A percentile compares a stretch with the other conserved stretches of the same genome.
Conservation (phyloP, 2,329 filamentous ascomycete genomes). For the Diatrype stigma region DNA sequence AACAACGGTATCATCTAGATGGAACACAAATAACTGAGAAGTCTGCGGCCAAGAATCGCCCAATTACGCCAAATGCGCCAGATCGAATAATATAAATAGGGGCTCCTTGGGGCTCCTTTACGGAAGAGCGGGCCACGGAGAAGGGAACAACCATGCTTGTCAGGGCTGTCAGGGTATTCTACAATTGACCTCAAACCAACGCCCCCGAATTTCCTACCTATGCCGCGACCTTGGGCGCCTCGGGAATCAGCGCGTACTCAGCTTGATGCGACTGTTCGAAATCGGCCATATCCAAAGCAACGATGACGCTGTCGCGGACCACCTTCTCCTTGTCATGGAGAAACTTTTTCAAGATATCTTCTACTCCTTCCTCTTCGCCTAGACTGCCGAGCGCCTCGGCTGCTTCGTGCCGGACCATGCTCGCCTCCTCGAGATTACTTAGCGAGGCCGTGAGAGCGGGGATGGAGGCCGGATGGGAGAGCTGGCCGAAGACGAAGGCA, state of each 20-base stretch:
- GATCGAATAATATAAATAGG: no score
- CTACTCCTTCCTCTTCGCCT: slow-evolving; percentile 89
- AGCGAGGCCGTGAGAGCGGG: slow-evolving; percentile 78
- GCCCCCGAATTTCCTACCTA: slow-evolving; percentile 18
- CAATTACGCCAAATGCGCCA: background rate
- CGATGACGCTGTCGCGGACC: slow-evolving; percentile 89
- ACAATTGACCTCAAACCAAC: slow-evolving; percentile 14
- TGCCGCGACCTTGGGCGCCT: slow-evolving; percentile 40
- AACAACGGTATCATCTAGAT: slow-evolving; percentile 12
- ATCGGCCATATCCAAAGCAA: slow-evolving; percentile 96
- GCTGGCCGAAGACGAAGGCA: slow-evolving; percentile 95
- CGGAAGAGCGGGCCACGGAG: background rate
- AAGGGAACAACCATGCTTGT: slow-evolving; percentile 12
- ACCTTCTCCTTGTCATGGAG: slow-evolving; percentile 88
- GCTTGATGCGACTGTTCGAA: slow-evolving; percentile 85
- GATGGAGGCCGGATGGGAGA: slow-evolving; percentile 95
- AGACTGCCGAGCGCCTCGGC: slow-evolving; percentile 93
- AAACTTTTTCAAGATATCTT: slow-evolving; percentile 78
- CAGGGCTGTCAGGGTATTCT: slow-evolving; percentile 20
- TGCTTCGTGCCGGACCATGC: slow-evolving; percentile 97
- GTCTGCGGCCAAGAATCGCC: background rate
- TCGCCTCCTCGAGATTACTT: slow-evolving; percentile 74
- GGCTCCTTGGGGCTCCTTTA: no score
- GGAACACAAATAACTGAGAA: slow-evolving; percentile 49
- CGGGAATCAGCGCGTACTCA: slow-evolving; percentile 89